These are phyloP conservation scores for Penicillium sp. DNA, from an alignment of 2,329 filamentous ascomycete species.

Conservation along the genomic window DNA sequence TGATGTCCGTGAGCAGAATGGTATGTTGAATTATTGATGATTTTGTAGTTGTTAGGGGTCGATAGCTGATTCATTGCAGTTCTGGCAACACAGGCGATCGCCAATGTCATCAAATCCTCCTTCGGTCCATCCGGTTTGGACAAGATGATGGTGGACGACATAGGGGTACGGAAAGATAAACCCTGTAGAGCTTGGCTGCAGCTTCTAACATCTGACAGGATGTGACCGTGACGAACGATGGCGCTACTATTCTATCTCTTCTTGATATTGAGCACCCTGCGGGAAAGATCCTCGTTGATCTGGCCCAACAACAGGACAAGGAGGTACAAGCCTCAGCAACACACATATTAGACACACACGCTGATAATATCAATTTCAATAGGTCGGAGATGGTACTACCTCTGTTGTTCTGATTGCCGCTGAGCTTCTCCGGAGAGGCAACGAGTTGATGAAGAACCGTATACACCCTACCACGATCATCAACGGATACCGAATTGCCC, in stretches of 20 bases:
- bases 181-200: slow-evolving; percentile 20
- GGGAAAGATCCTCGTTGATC: slow-evolving; percentile 95
- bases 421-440: slow-evolving; percentile 86
- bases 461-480: slow-evolving; percentile 99
- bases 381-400: slow-evolving; percentile 94
- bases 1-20: slow-evolving; percentile 97
- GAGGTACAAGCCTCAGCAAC: slow-evolving; percentile 53
- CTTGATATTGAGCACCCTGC: slow-evolving; percentile 97
- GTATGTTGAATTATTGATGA: slow-evolving; percentile 49
- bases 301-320: slow-evolving; percentile 98
- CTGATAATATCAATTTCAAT: slow-evolving; percentile 6
- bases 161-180: slow-evolving; percentile 64
- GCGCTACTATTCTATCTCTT: slow-evolving; percentile 90
- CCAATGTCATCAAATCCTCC: slow-evolving; percentile 98
- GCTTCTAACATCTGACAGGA: slow-evolving; percentile 56
- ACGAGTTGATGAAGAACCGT: slow-evolving; percentile 99
- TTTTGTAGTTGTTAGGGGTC: not conserved
- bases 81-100: slow-evolving; percentile 90
- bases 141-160: slow-evolving; percentile 99
- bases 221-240: slow-evolving; percentile 98
- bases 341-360: not conserved
- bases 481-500: slow-evolving; percentile 90
- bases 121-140: slow-evolving; percentile 96
- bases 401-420: slow-evolving; percentile 97
- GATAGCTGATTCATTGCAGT: slow-evolving; percentile 53